A percentile compares a stretch with the other conserved stretches of the same genome.
Evolutionary conservation across 2,329 filamentous ascomycete species (phyloP).

Genomic region (Colletotrichum chlorophyti): DNA sequence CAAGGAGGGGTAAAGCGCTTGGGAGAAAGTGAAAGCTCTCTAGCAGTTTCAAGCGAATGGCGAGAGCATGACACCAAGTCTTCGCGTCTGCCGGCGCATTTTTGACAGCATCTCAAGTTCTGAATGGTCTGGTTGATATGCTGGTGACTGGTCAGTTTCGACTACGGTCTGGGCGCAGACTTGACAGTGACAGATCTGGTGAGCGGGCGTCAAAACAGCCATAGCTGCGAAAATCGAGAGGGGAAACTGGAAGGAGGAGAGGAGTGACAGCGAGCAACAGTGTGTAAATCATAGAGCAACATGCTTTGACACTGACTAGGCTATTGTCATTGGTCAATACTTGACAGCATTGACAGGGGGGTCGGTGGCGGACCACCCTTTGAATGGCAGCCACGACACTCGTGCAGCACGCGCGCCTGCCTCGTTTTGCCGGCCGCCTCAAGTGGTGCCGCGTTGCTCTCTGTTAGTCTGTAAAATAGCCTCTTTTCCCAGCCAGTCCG

Average conservation of each 20-base stretch:
- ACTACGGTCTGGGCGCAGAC: slow-evolving; percentile 16
- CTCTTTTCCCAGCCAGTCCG: not conserved
- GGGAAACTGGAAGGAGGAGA: slow-evolving; percentile 7
- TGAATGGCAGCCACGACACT: slow-evolving; percentile 56
- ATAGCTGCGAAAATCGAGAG: not conserved
- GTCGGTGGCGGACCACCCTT: slow-evolving; percentile 40
- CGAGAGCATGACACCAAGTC: too few relatives aligned
- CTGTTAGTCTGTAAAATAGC: slow-evolving; percentile 21
- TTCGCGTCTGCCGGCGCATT: too few relatives aligned
- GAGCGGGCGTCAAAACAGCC: too few relatives aligned
- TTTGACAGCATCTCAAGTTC: not conserved
- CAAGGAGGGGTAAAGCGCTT: too few relatives aligned
- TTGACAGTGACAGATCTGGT: not conserved
- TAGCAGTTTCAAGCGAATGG: too few relatives aligned
- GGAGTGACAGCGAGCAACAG: slow-evolving; percentile 15
- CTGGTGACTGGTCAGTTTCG: slow-evolving; percentile 25
- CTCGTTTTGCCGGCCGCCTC: too few relatives aligned
- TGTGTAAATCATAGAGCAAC: not conserved
- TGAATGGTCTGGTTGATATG: not conserved
- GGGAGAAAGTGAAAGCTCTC: not conserved
- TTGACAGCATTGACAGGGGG: slow-evolving; percentile 15
- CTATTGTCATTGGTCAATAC: slow-evolving; percentile 9
- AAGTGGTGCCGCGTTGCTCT: slow-evolving; percentile 26
- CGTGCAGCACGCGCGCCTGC: slow-evolving; percentile 43
- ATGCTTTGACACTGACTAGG: slow-evolving; percentile 24